Evolutionary conservation across 2,329 filamentous ascomycete species (phyloP), one percentile per base, ranked within the genome.

Genomic region (Elsinoe ampelina): DNA sequence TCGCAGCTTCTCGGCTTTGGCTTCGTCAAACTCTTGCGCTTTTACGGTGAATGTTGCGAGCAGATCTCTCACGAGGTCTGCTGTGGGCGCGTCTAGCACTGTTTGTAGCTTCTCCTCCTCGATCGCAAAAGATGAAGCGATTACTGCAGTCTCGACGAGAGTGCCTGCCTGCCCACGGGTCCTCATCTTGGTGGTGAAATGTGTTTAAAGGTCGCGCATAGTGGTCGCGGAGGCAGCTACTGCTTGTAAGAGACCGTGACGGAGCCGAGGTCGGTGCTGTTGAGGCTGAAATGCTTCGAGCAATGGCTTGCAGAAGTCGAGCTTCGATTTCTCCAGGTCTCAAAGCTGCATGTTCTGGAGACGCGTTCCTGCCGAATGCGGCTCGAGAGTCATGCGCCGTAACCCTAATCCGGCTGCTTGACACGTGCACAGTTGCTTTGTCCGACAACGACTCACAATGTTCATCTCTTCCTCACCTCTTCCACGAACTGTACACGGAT

Each of bases 1-100:
- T 63, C 89, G 85, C 43, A 96, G 79, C 73, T 96, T 97, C 62
- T 95, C 88, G 8, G 92, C 85, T 64, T 86, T 89, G 39, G 95
- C 74, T 38, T 84, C 80, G 68, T 95, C 89, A 65, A 82, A 85
- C 65, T 95, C 89, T 65, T 85, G 87, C 35, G 88, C 89, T 70
- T 93, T 95, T 30, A 77, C 75, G 20, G 85, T 80, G 55, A 97
- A 81, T 22, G 87, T 85, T 60, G 82, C 77, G 39, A 98, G 79
- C 54, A 98, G 77, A 41, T 81, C 76, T 58, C 81, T 79, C 62
- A 96, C 86, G 22, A 95, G 82, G 11, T 95, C 89, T 61, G 80
- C 75, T 2, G 90, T 96, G 50, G 87, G 87, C 38, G 80, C 77
- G 58, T 84, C 82, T 39, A 84, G 75, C 63, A 84, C 72, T 20